Base-by-base conservation (phyloP, 345 rosid genomes). In the Microcos paniculata region DNA sequence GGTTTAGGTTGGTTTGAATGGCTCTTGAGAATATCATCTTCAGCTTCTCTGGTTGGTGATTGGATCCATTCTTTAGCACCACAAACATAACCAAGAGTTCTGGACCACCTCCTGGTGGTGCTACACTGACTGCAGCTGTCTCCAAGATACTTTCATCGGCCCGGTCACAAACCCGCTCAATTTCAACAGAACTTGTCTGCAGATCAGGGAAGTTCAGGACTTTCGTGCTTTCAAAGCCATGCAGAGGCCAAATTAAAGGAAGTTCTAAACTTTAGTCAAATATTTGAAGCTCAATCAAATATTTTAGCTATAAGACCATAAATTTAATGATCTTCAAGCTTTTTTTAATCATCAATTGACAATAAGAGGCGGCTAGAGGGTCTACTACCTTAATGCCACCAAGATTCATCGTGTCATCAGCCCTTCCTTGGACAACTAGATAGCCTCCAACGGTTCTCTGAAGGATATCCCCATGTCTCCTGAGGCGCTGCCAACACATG, bases 331-430 rank as follows among this genome's bases (percentile, higher is more conserved):
- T 35, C 28, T 24, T 38, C 45, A 16, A 55, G n/a, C n/a, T 23
- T 69, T 59, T 0, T 16, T 76, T 31, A 51, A 28, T 65, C n/a
- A 58, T 35, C 48, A n/a, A 1, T 21, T 28, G 24, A 70, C 5
- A 70, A 21, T 63, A 1, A 49, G 57, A 10, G 12, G 18, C 19
- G 64, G 6, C 6, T 11, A 43, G 33, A 57, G 24, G 51, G 68
- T 23, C 9, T 15, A 6, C 13, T 83, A 89, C 99, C 98, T 93
- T 95, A 73, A 93, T 95, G 62, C 99, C 99, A 59, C 98, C 97
- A 64, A 95, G 94, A 78, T 95, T 95, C 99, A 95, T 95, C 56
- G 99, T 95, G 83, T 93, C 99, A 84, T 95, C 96, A 72, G 97
- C 94, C 83, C 99, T 80, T 28, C 99, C 99, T 79, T 88, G 97